These are phyloP conservation scores for Lactarius tabidus DNA, from an alignment of 768 basidiomycete species.

Conservation along the genomic window DNA sequence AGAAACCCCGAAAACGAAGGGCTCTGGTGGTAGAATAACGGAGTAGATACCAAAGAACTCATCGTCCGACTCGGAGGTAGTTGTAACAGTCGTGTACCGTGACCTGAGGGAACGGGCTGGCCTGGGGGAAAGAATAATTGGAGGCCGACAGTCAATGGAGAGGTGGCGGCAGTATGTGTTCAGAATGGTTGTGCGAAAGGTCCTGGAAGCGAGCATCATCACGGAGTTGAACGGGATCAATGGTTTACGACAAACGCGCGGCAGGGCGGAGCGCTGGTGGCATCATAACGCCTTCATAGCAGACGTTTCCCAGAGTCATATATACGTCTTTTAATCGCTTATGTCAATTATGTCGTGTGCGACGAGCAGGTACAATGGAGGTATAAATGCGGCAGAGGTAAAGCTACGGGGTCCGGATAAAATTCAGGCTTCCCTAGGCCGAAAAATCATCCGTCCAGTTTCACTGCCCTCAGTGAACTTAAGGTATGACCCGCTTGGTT, in stretches of 20 bases:
- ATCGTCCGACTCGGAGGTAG: neutral
- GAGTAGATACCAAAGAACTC: slow-evolving; percentile 48
- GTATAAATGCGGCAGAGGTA: slow-evolving; percentile 11
- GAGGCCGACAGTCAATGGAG: neutral
- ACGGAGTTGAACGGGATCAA: neutral
- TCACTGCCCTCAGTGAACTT: slow-evolving; percentile 10
- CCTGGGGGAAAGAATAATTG: neutral
- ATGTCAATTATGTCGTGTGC: neutral
- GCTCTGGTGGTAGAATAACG: slow-evolving; percentile 63
- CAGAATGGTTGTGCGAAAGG: slow-evolving; percentile 1
- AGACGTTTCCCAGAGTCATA: neutral
- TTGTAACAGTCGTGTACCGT: neutral
- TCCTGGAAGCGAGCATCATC: neutral
- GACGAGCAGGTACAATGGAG: slow-evolving; percentile 12
- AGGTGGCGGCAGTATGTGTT: neutral
- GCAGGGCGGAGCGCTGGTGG: neutral
- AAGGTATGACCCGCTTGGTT: slow-evolving; percentile 10
- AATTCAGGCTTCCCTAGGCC: neutral
- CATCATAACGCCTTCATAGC: neutral
- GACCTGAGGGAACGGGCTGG: neutral
- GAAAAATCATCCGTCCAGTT: slow-evolving; percentile 13
- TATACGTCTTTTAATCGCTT: neutral
- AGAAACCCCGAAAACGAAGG: slow-evolving; percentile 58
- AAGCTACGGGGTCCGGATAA: neutral
- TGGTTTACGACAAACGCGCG: neutral